A percentile compares a stretch with the other conserved stretches of the same genome.
Conservation (phyloP, 371 early-diverging fungal species). For the Mucor racemosus region DNA sequence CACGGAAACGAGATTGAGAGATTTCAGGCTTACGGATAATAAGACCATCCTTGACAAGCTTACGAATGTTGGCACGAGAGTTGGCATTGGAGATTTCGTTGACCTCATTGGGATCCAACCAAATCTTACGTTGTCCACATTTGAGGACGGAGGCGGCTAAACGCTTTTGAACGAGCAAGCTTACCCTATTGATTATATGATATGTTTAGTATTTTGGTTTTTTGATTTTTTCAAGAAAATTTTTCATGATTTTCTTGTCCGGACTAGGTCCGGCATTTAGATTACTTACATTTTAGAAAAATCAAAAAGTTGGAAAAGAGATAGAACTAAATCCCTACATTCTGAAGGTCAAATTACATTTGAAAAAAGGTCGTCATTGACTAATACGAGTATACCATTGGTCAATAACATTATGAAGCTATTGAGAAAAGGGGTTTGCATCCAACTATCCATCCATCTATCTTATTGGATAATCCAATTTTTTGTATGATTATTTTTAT, state of each 20-base stretch:
- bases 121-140: constrained; percentile 99
- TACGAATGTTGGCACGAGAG: constrained; percentile 94
- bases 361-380: constrained; percentile 9
- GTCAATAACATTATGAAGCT: not conserved
- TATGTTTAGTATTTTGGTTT: too few relatives aligned
- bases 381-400: not conserved
- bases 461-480: constrained; percentile 22
- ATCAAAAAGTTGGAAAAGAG: constrained; percentile 1
- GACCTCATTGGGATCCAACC: constrained; percentile 99
- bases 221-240: not conserved
- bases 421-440: not conserved
- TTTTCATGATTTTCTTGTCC: constrained; percentile 6
- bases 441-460: constrained; percentile 26
- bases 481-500: not conserved
- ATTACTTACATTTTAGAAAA: constrained; percentile 11
- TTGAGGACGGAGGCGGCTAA: constrained; percentile 98
- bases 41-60: constrained; percentile 97
- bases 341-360: constrained; percentile 7
- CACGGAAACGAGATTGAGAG: constrained; percentile 95
- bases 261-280: not conserved
- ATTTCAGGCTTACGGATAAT: constrained; percentile 97
- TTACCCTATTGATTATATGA: constrained; percentile 61
- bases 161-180: constrained; percentile 90
- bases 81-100: constrained; percentile 96
- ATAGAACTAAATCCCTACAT: not conserved